Conservation (phyloP, 2,329 filamentous ascomycete species). For the Cercospora sp. region DNA sequence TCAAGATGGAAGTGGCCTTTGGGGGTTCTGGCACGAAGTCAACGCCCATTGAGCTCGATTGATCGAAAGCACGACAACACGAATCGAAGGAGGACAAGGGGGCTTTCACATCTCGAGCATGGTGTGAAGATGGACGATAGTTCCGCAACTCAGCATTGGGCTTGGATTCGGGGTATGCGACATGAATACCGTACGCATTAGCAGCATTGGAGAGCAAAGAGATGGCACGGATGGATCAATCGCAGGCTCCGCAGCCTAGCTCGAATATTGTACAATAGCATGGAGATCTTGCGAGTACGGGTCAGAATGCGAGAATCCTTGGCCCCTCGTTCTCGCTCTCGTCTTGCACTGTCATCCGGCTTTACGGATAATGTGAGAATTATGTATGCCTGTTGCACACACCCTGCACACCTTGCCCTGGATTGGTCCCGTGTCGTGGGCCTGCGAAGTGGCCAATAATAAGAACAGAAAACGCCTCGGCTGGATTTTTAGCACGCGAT, state of each 20-base stretch:
- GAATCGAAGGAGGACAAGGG: background rate
- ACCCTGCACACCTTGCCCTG: background rate
- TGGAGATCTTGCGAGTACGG: background rate
- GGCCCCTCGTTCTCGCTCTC: constrained; percentile 19
- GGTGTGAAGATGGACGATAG: background rate
- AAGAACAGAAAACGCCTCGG: background rate
- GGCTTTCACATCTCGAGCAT: background rate
- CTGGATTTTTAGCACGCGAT: background rate
- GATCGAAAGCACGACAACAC: background rate
- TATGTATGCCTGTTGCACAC: background rate
- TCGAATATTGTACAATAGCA: background rate
- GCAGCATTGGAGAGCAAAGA: background rate
- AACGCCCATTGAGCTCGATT: background rate
- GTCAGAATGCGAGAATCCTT: background rate
- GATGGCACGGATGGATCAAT: background rate
- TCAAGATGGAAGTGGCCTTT: background rate
- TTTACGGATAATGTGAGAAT: background rate
- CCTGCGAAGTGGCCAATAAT: background rate
- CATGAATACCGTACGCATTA: background rate
- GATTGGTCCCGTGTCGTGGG: background rate
- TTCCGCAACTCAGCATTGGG: background rate
- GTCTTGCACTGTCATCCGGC: constrained; percentile 1
- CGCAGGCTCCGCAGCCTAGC: background rate
- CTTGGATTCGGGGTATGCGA: background rate
- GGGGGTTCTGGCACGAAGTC: background rate